phyloP scores from a whole-genome alignment of 2,329 filamentous ascomycete species.

The Lizonia empirigonia region DNA sequence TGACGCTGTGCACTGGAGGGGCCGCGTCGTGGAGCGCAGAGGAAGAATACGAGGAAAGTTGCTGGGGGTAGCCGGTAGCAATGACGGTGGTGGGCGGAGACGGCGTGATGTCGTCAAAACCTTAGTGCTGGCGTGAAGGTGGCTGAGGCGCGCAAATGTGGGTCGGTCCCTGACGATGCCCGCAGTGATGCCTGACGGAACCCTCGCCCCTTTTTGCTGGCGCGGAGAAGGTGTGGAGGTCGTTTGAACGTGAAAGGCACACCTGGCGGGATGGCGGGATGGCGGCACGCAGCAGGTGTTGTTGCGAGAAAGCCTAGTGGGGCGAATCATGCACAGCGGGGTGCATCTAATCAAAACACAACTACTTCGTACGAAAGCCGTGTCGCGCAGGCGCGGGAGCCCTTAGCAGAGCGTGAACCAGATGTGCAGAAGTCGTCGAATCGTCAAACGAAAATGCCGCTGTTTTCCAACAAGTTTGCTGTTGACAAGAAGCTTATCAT shows the following conservation, averaged over 20 bases:
- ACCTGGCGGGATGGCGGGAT: conserved; percentile 4
- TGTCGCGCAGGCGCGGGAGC: conserved; percentile 11
- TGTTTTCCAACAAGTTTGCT: conserved; percentile 25
- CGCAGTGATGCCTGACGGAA: conserved; percentile 27
- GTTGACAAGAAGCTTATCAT: conserved; percentile 21
- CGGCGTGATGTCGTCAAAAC: conserved; percentile 35
- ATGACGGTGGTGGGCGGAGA: conserved; percentile 25
- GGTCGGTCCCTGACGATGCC: conserved; percentile 18
- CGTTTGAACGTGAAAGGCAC: not conserved
- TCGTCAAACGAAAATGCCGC: not conserved
- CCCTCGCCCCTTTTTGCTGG: conserved; percentile 9
- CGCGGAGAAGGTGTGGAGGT: conserved; percentile 7
- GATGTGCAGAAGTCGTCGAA: not conserved
- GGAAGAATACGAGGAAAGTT: conserved; percentile 4
- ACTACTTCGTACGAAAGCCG: conserved; percentile 2
- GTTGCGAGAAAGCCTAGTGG: conserved; percentile 10
- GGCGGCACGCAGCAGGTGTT: conserved; percentile 4
- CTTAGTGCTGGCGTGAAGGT: conserved; percentile 30
- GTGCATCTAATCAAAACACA: conserved; percentile 16
- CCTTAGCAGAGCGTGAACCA: conserved; percentile 1
- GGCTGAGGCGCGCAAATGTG: conserved; percentile 27
- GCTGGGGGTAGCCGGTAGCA: conserved; percentile 22
- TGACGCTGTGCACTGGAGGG: conserved; percentile 13
- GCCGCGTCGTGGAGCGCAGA: conserved; percentile 14
- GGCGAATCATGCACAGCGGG: conserved; percentile 12